These are phyloP conservation scores for Aspergillus coremiiformis DNA, from an alignment of 495 filamentous ascomycete genomes.

Conservation along the genomic window DNA sequence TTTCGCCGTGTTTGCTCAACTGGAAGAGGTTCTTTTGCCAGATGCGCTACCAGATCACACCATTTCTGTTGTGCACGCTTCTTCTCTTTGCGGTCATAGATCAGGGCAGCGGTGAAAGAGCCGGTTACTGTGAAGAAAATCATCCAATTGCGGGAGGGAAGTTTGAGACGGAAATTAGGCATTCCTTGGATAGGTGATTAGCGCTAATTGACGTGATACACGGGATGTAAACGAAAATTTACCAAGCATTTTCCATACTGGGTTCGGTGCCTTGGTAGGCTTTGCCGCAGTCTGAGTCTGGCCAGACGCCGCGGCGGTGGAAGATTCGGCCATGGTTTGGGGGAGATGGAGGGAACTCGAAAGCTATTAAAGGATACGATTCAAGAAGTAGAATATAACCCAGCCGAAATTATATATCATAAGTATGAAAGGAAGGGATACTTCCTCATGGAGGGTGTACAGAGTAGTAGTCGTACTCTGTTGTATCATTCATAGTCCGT, in stretches of 20 bases:
- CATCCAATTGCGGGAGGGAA: slow-evolving; percentile 95
- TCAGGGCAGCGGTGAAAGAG: slow-evolving; percentile 65
- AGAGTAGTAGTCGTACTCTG: too few species aligned
- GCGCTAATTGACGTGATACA: not conserved
- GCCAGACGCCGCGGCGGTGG: slow-evolving; percentile 27
- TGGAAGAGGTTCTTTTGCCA: slow-evolving; percentile 68
- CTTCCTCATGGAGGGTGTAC: not conserved
- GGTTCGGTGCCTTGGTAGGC: slow-evolving; percentile 46
- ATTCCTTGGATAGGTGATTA: slow-evolving; percentile 41
- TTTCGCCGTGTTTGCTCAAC: slow-evolving; percentile 69
- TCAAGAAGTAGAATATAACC: not conserved
- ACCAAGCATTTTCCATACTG: slow-evolving; percentile 68
- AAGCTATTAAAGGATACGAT: not conserved
- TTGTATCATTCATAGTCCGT: not conserved
- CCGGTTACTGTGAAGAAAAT: slow-evolving; percentile 81
- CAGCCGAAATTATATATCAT: not conserved
- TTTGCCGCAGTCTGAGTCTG: slow-evolving; percentile 27
- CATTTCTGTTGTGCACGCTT: slow-evolving; percentile 76
- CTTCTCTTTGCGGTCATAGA: slow-evolving; percentile 90
- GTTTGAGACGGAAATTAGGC: slow-evolving; percentile 69
- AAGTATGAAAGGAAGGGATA: not conserved
- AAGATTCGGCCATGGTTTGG: slow-evolving; percentile 30
- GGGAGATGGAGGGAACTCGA: not conserved
- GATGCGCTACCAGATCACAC: slow-evolving; percentile 77
- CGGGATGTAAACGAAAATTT: slow-evolving; percentile 4